Conservation (phyloP, 2,329 filamentous ascomycete species). For the Aspergillus floridensis region DNA sequence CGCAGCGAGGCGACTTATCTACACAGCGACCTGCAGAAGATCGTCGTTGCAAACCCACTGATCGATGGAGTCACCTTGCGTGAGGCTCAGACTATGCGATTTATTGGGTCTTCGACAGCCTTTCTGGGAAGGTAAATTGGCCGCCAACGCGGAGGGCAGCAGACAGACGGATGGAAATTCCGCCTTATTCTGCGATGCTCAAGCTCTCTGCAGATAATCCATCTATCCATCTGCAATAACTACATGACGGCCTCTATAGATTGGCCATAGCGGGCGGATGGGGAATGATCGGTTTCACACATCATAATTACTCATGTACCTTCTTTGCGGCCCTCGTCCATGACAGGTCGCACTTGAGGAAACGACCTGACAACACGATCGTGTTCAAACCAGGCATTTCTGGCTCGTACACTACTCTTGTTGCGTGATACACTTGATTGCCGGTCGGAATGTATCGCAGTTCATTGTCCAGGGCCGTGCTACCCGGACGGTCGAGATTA, state of each 20-base stretch:
- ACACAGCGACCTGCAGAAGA: background rate
- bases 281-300: background rate
- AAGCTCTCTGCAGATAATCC: background rate
- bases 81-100: background rate
- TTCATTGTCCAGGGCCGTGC: background rate
- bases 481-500: background rate
- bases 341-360: background rate
- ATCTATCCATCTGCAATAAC: background rate
- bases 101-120: background rate
- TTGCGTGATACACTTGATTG: background rate
- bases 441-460: background rate
- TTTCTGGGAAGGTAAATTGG: background rate
- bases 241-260: background rate
- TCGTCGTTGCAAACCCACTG: conserved; percentile 1
- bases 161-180: background rate
- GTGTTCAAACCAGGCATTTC: too few relatives aligned
- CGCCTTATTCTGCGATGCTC: background rate
- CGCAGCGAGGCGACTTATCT: conserved; percentile 3
- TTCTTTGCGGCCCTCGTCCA: background rate
- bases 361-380: background rate
- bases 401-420: background rate
- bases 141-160: background rate
- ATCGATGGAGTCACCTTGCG: conserved; percentile 1
- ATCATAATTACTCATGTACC: background rate
- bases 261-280: background rate